phyloP scores from a whole-genome alignment of 495 filamentous ascomycete genomes.

The Haplographium delicatum region DNA sequence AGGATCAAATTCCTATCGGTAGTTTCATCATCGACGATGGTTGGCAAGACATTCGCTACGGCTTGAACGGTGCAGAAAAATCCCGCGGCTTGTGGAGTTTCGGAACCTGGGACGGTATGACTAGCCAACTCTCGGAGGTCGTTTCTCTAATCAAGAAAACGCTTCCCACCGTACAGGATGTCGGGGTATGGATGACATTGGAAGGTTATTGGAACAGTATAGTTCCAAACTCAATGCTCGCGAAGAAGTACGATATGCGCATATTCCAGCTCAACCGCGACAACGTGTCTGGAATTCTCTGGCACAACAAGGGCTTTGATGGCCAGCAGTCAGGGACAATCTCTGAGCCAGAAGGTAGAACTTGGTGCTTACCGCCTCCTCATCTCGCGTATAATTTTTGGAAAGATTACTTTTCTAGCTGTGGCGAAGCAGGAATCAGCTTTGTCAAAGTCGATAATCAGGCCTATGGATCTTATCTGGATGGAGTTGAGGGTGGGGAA shows the following conservation, averaged over 20 bases:
- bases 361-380: conserved; percentile 5
- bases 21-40: conserved; percentile 16
- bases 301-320: conserved; percentile 5
- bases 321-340: conserved; percentile 6
- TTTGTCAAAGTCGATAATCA: conserved; percentile 13
- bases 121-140: background rate
- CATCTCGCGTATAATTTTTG: conserved; percentile 7
- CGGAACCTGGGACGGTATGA: conserved; percentile 6
- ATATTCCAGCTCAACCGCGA: conserved; percentile 4
- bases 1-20: conserved; percentile 4
- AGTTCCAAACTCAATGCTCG: conserved; percentile 2
- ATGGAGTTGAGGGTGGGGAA: conserved; percentile 5
- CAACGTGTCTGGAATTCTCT: conserved; percentile 5
- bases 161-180: conserved; percentile 10
- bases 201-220: conserved; percentile 8
- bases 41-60: conserved; percentile 13
- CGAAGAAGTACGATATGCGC: conserved; percentile 10
- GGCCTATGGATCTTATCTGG: conserved; percentile 5
- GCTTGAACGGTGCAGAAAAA: conserved; percentile 6
- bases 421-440: conserved; percentile 2
- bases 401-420: conserved; percentile 10
- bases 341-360: background rate
- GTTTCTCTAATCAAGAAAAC: conserved; percentile 11
- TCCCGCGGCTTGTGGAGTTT: conserved; percentile 6
- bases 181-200: conserved; percentile 13